Percentiles rank a stretch among this genome's conserved stretches.
phyloP scores from a whole-genome alignment of 208 protist genomes.

The Histomonas meleagridis region DNA sequence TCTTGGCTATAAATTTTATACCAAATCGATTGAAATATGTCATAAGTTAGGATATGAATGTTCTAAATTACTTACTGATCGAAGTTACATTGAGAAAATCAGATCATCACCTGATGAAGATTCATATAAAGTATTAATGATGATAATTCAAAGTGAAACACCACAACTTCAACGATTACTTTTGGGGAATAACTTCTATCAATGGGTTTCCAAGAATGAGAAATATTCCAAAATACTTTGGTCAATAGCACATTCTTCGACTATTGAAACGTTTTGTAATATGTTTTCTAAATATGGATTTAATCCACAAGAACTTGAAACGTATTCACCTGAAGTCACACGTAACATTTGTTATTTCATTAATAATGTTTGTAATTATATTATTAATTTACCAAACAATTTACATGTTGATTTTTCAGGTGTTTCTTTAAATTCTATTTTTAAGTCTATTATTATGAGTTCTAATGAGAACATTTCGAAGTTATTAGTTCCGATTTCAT shows the following conservation, averaged over 20 bases:
- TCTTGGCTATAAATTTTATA: neutral
- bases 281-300: neutral
- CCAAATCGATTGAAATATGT: neutral
- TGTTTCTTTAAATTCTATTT: neutral
- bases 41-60: neutral
- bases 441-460: neutral
- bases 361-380: neutral
- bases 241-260: neutral
- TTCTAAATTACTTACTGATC: neutral
- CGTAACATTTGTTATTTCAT: too few species aligned
- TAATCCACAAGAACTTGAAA: neutral
- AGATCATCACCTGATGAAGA: too few species aligned
- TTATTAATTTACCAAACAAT: neutral
- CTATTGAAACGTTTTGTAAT: neutral
- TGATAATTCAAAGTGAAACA: neutral
- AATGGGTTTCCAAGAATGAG: neutral
- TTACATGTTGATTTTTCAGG: neutral
- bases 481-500: neutral
- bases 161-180: neutral
- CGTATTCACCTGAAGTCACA: neutral
- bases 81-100: neutral
- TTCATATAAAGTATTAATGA: neutral
- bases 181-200: neutral
- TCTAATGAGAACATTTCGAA: neutral
- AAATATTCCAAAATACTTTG: neutral